Evolutionary conservation across 2,329 filamentous ascomycete species (phyloP).

Genomic region (Ceratocystis eucalypticola): DNA sequence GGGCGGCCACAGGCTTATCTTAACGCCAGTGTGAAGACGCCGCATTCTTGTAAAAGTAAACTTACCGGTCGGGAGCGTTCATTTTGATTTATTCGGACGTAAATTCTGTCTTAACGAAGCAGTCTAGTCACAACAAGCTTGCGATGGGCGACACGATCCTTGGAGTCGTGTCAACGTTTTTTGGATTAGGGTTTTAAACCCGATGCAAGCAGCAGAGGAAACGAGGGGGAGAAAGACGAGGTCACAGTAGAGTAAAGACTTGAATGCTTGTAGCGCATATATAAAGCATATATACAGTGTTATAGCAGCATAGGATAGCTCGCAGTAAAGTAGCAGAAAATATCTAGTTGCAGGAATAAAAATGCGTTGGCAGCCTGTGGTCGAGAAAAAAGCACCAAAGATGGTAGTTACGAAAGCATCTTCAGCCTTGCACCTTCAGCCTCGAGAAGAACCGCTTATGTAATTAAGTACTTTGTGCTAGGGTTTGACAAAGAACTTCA

Average conservation of each 20-base stretch:
- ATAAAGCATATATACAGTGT: too few relatives aligned
- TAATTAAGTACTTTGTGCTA: not conserved
- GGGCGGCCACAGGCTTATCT: not conserved
- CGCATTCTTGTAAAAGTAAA: slow-evolving; percentile 30
- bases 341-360: not conserved
- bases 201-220: not conserved
- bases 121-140: not conserved
- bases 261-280: not conserved
- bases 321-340: not conserved
- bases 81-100: slow-evolving; percentile 26
- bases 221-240: not conserved
- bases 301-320: not conserved
- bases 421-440: not conserved
- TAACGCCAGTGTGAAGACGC: slow-evolving; percentile 23
- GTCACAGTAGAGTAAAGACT: not conserved
- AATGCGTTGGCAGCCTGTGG: not conserved
- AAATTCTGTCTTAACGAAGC: not conserved
- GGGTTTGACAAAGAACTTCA: not conserved
- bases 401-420: not conserved
- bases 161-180: not conserved
- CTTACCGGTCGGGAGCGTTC: slow-evolving; percentile 46
- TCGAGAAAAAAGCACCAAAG: not conserved
- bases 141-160: not conserved
- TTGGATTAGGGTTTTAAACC: not conserved
- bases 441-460: not conserved